Evolutionary conservation across 1,284 basidiomycete species (phyloP).

Genomic region (Ustilago sp.): DNA sequence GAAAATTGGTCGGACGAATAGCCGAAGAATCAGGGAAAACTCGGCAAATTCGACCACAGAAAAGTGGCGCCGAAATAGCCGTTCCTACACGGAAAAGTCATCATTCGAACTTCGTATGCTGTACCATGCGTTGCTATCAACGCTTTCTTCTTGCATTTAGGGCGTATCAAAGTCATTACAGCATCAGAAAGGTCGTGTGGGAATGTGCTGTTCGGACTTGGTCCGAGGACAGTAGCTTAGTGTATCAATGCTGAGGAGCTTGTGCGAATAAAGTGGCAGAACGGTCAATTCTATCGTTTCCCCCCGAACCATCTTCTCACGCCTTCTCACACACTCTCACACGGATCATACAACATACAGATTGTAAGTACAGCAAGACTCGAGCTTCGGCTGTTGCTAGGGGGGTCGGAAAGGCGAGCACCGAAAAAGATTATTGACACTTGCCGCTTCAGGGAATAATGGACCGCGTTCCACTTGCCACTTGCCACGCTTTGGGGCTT

Average conservation of each 20-base stretch:
- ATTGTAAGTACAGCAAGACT: slow-evolving; percentile 2
- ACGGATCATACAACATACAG: neutral
- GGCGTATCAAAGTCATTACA: no score
- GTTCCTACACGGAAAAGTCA: slow-evolving; percentile 2
- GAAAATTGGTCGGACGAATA: neutral
- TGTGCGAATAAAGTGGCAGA: slow-evolving; percentile 32
- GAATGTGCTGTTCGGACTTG: slow-evolving; percentile 21
- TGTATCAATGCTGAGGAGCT: neutral
- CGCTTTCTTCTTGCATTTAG: no score
- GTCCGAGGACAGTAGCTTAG: slow-evolving; percentile 19
- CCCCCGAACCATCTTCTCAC: neutral
- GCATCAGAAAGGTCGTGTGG: neutral
- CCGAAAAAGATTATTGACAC: slow-evolving; percentile 5
- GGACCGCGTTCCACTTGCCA: slow-evolving; percentile 8
- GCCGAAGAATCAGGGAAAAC: slow-evolving; percentile 10
- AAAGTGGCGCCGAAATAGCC: slow-evolving; percentile 32
- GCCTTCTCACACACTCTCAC: neutral
- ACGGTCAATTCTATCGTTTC: neutral
- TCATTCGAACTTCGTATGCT: neutral
- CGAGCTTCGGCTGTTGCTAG: neutral
- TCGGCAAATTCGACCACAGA: slow-evolving; percentile 3
- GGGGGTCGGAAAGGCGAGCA: slow-evolving; percentile 1
- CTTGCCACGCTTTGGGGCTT: neutral
- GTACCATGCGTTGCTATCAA: neutral
- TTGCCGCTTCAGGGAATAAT: neutral